phyloP scores from a whole-genome alignment of 805 yeast species.

The Saccharomycopsis javanensis region DNA sequence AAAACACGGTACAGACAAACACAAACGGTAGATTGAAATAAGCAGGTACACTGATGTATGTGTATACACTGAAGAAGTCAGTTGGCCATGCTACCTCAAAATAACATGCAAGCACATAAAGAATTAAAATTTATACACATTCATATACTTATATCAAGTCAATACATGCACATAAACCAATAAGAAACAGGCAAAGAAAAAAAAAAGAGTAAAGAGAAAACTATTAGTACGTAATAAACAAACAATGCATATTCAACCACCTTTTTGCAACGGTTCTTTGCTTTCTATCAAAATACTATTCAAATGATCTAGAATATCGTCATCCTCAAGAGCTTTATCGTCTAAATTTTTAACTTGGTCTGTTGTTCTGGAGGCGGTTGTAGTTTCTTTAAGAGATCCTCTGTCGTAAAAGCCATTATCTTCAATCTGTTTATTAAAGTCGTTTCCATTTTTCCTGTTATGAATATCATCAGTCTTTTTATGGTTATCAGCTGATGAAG shows the following conservation, averaged over 20 bases:
- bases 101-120: background rate
- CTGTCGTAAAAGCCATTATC: constrained; percentile 21
- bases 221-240: background rate
- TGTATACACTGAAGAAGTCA: no score
- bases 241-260: constrained; percentile 25
- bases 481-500: no score
- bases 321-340: constrained; percentile 11
- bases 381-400: constrained; percentile 17
- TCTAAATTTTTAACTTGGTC: background rate
- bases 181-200: background rate
- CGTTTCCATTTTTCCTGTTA: no score
- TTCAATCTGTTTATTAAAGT: no score
- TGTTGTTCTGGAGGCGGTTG: no score
- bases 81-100: no score
- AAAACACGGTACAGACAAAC: no score
- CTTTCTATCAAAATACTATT: constrained; percentile 38
- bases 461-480: no score
- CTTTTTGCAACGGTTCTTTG: constrained; percentile 37
- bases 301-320: constrained; percentile 31
- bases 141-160: no score
- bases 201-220: background rate
- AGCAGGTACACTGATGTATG: background rate
- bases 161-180: no score
- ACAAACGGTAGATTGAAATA: no score
- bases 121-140: background rate